Evolutionary conservation across 306 rosid species (phyloP).

Genomic region (Casuarina equisetifolia): DNA sequence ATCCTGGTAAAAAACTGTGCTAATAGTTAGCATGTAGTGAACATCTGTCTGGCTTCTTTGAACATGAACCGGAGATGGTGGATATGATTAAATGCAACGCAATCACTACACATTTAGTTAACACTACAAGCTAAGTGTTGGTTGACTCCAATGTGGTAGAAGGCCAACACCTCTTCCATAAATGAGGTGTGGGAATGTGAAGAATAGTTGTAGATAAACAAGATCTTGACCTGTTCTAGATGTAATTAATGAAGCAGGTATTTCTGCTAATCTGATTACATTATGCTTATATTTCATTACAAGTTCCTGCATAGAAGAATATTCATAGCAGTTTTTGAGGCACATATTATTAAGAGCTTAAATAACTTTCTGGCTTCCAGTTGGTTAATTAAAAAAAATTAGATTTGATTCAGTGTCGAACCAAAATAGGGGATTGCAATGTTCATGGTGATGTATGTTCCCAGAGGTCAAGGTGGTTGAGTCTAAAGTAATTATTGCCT

Average conservation of each 20-base stretch:
- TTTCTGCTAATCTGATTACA: background rate
- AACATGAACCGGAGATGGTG: background rate
- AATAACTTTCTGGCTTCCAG: background rate
- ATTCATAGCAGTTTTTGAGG: background rate
- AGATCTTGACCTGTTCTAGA: background rate
- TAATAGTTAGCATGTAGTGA: background rate
- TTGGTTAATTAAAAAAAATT: background rate
- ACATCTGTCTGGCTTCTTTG: too few relatives aligned
- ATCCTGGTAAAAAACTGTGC: background rate
- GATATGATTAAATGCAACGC: background rate
- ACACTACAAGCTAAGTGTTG: background rate
- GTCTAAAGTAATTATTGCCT: background rate
- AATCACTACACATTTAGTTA: background rate
- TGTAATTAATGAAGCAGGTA: background rate
- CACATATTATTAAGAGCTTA: background rate
- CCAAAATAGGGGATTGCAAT: background rate
- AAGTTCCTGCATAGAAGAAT: background rate
- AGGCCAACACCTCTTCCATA: background rate
- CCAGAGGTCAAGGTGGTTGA: background rate
- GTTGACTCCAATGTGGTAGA: background rate
- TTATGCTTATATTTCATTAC: background rate
- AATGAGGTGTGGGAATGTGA: background rate
- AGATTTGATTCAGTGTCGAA: background rate
- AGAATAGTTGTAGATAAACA: background rate
- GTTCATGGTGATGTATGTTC: background rate